Evolutionary conservation across 2,329 filamentous ascomycete species (phyloP).

Genomic region (Podosphaera xanthii): DNA sequence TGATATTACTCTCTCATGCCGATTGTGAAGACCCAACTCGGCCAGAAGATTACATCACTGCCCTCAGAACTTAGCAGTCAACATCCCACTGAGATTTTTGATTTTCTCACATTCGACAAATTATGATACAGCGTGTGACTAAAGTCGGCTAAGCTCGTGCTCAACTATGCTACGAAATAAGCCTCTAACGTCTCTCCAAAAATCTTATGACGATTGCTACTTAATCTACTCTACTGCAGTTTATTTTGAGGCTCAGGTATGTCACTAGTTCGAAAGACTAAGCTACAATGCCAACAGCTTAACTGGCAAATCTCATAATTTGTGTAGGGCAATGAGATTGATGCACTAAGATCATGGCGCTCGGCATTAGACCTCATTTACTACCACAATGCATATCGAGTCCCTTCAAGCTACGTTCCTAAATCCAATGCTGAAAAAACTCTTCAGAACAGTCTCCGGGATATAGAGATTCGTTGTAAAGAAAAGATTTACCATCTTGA

Average conservation of each 20-base stretch:
- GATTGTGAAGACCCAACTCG: too few species aligned
- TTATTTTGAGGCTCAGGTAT: conserved; percentile 82
- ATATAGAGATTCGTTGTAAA: conserved; percentile 78
- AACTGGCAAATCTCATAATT: conserved; percentile 1
- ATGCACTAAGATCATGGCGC: conserved; percentile 80
- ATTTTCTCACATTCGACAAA: too few species aligned
- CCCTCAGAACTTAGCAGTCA: too few species aligned
- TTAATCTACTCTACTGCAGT: conserved; percentile 85
- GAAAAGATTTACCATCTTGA: conserved; percentile 78
- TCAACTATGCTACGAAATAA: conserved; percentile 26
- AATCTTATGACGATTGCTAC: conserved; percentile 94
- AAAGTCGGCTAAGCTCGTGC: too few species aligned
- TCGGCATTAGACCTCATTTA: conserved; percentile 73
- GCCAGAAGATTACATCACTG: too few species aligned
- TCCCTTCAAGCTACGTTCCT: conserved; percentile 44
- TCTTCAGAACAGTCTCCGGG: conserved; percentile 55
- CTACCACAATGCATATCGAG: conserved; percentile 58
- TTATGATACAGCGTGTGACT: too few species aligned
- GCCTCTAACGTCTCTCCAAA: conserved; percentile 58
- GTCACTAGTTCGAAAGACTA: conserved; percentile 2
- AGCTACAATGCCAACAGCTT: neutral
- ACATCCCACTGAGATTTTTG: too few species aligned
- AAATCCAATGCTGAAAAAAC: conserved; percentile 66
- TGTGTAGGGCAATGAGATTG: conserved; percentile 61
- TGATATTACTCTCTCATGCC: too few species aligned